Percentiles rank a stretch among this genome's conserved stretches.
phyloP scores from a whole-genome alignment of 2,329 filamentous ascomycete genomes.

The Tolypocladium ovalisporum region DNA sequence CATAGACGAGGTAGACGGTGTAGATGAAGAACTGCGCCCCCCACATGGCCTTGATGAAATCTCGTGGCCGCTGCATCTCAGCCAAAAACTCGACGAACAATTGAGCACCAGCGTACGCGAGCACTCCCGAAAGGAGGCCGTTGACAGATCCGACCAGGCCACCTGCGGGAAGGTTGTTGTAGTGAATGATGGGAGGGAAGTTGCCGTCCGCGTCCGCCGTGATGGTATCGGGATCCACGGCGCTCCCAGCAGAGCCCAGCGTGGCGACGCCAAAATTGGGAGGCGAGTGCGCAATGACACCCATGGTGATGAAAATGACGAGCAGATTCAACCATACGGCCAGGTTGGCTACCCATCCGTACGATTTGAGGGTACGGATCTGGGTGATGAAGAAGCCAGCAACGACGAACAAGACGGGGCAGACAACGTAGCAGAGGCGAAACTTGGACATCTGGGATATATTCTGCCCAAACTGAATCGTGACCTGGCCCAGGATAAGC shows the following conservation, averaged over 20 bases:
- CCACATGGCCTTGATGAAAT: slow-evolving; percentile 32
- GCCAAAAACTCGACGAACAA: slow-evolving; percentile 48
- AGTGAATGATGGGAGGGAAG: slow-evolving; percentile 28
- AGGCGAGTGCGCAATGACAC: slow-evolving; percentile 33
- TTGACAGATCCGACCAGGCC: slow-evolving; percentile 23
- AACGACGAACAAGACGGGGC: slow-evolving; percentile 36
- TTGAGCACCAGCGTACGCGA: slow-evolving; percentile 47
- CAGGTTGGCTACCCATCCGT: slow-evolving; percentile 43
- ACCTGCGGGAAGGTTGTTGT: slow-evolving; percentile 20
- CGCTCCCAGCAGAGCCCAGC: slow-evolving; percentile 13
- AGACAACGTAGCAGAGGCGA: slow-evolving; percentile 40
- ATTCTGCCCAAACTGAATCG: slow-evolving; percentile 41
- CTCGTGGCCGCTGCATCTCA: slow-evolving; percentile 32
- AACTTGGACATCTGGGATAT: slow-evolving; percentile 40
- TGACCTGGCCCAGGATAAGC: slow-evolving; percentile 39
- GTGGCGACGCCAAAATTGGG: slow-evolving; percentile 27
- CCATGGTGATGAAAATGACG: slow-evolving; percentile 45
- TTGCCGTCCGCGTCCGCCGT: slow-evolving; percentile 13
- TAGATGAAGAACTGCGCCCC: slow-evolving; percentile 31
- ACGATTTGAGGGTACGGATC: slow-evolving; percentile 42
- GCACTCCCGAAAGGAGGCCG: slow-evolving; percentile 28
- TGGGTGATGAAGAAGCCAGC: slow-evolving; percentile 42
- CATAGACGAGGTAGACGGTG: slow-evolving; percentile 29
- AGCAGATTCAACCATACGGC: slow-evolving; percentile 45
- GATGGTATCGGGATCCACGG: slow-evolving; percentile 13